Evolutionary conservation across 2,329 filamentous ascomycete genomes (phyloP), one percentile per base, ranked within the genome.

Genomic region (Pseudocercospora pini-densiflorae): DNA sequence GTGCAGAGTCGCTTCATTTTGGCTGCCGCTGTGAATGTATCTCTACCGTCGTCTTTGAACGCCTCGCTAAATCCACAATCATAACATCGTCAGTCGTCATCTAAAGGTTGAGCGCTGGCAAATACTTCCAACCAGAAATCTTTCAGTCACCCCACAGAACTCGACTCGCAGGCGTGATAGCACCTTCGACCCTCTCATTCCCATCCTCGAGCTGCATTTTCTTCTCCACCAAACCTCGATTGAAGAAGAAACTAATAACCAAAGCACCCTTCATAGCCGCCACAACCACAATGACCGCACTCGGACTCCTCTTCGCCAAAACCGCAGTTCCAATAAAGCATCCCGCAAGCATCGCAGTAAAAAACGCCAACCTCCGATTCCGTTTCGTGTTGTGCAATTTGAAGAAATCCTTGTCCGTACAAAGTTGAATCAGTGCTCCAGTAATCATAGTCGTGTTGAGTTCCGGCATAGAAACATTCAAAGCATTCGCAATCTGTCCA

Each of bases 361-460:
- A 71, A 55, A 74, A 75, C 2, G 69, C 64, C 9, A 73, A 45
- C 16, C 72, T 59, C 24, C 74, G 70, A 67, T 73, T 70, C 24
- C 74, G 66, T 43, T 68, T 71, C 1, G 62, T 36, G 45, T 74
- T 74, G 4, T 67, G 61, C 31, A 68, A 57, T 3, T 63, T 53
- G 54, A 74, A 71, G 14, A 76, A 57, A 2, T 69, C 64, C 16
- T 55, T 55, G 62, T 76, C 73, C 10, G 67, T 72, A 12, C 71
- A 70, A 12, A 75, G 60, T 61, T 72, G 70, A 19, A 76, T 71
- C 16, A 75, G 36, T 14, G 73, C 72, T 9, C 73, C 74, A 1
- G 74, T 76, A 31, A 76, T 68, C 74, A 75, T 76, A 19, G 74
- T 76, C 6, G 74, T 76, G 61, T 76, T 75, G 23, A 76, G 40